Percentiles rank a stretch among this genome's conserved stretches.
phyloP scores from a whole-genome alignment of 305 asterid species.

The Fraxinus angustifolia region DNA sequence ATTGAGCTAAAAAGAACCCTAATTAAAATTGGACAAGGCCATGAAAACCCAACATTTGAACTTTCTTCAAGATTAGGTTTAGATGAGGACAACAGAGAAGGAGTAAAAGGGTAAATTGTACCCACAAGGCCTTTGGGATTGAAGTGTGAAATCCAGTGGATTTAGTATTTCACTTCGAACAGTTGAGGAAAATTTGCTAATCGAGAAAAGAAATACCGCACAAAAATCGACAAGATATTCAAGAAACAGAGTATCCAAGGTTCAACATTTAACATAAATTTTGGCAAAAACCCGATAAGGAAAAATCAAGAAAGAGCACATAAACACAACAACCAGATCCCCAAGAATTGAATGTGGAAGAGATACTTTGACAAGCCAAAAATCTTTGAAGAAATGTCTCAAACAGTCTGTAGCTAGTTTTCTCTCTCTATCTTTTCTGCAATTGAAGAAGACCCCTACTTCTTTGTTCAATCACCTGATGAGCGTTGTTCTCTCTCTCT shows the following conservation, averaged over 20 bases:
- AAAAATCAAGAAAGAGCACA: conserved; percentile 22
- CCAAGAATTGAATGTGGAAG: conserved; percentile 30
- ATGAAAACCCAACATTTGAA: conserved; percentile 51
- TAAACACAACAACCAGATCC: conserved; percentile 29
- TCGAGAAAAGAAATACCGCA: background rate
- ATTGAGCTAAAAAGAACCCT: conserved; percentile 28
- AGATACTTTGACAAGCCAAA: background rate
- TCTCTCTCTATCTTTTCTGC: background rate
- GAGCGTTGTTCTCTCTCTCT: conserved; percentile 21
- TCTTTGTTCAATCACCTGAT: conserved; percentile 17
- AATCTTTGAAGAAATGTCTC: background rate
- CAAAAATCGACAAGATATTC: conserved; percentile 18
- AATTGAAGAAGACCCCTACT: conserved; percentile 19
- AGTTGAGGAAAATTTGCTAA: background rate
- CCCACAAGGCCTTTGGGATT: background rate
- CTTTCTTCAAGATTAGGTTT: conserved; percentile 29
- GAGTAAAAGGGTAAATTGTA: conserved; percentile 6
- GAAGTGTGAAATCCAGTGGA: conserved; percentile 1
- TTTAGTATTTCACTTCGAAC: background rate
- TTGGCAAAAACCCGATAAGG: conserved; percentile 9
- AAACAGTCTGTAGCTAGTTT: conserved; percentile 20
- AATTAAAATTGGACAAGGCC: conserved; percentile 34
- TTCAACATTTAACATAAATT: conserved; percentile 29
- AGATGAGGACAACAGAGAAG: conserved; percentile 21
- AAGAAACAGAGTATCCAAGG: conserved; percentile 30